phyloP scores from a whole-genome alignment of 352 stramenopile genomes.

The Thalassiosira allenii region DNA sequence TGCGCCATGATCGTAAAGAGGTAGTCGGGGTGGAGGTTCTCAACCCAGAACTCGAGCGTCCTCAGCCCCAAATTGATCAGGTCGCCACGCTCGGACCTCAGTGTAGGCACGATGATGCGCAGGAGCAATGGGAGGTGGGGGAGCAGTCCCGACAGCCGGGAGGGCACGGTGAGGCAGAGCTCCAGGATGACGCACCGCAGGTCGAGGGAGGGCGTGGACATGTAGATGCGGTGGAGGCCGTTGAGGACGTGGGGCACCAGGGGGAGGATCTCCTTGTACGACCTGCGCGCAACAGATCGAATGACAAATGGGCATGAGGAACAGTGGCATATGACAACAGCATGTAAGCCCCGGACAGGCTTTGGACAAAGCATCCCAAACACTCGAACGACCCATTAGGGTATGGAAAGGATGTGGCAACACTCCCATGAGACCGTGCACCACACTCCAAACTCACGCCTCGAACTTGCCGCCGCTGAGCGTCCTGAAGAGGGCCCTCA shows the following conservation, averaged over 20 bases:
- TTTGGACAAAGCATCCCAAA: background rate
- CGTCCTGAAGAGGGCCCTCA: conserved; percentile 94
- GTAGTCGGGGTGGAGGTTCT: conserved; percentile 98
- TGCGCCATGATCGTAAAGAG: conserved; percentile 86
- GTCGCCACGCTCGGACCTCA: conserved; percentile 92
- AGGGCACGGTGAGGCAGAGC: conserved; percentile 96
- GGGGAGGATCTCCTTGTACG: conserved; percentile 96
- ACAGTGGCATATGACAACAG: background rate
- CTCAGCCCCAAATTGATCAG: conserved; percentile 93
- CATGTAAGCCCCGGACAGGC: background rate
- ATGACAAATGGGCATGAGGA: background rate
- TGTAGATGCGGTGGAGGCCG: conserved; percentile 93
- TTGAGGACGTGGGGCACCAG: conserved; percentile 93
- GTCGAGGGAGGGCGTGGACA: conserved; percentile 87
- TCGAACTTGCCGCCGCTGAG: conserved; percentile 98
- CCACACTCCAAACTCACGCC: conserved; percentile 68
- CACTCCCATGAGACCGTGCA: background rate
- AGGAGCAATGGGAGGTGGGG: conserved; percentile 97
- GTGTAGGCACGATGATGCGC: conserved; percentile 93
- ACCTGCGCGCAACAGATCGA: too few relatives aligned
- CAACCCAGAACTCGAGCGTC: conserved; percentile 97
- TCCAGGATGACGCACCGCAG: conserved; percentile 95
- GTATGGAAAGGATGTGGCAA: background rate
- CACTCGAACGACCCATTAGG: background rate
- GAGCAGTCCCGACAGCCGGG: conserved; percentile 93